Percentiles rank a stretch among this genome's conserved stretches.
These are phyloP conservation scores for Comarum palustre DNA, from an alignment of 306 rosid genomes.

Conservation along the genomic window DNA sequence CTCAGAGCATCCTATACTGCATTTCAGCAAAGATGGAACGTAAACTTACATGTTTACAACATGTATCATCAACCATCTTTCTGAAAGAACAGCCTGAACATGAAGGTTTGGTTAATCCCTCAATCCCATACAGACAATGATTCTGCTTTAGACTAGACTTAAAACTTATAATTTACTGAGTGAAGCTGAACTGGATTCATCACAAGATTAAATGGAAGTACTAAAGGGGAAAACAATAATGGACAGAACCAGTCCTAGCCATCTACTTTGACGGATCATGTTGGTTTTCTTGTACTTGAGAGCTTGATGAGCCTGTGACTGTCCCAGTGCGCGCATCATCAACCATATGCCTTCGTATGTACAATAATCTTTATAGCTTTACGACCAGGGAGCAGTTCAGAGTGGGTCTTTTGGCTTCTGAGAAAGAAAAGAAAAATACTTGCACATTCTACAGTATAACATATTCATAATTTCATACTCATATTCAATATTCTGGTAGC, in stretches of 20 bases:
- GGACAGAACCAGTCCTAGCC: background rate
- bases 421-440: background rate
- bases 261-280: background rate
- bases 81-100: background rate
- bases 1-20: conserved; percentile 40
- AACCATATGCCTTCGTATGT: background rate
- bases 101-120: background rate
- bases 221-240: background rate
- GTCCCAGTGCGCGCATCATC: conserved; percentile 1
- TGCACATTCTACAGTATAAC: background rate
- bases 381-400: background rate
- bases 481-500: conserved; percentile 3
- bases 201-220: background rate
- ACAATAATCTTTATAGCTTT: background rate
- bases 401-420: conserved; percentile 4
- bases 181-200: conserved; percentile 2
- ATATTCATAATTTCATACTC: background rate
- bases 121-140: background rate
- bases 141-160: background rate
- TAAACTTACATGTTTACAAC: background rate
- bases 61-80: background rate
- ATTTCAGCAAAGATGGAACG: conserved; percentile 8
- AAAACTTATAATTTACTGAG: background rate
- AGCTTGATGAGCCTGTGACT: background rate
- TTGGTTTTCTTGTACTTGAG: background rate